These are phyloP conservation scores for Datisca glomerata DNA, from an alignment of 306 rosid species.

Conservation along the genomic window DNA sequence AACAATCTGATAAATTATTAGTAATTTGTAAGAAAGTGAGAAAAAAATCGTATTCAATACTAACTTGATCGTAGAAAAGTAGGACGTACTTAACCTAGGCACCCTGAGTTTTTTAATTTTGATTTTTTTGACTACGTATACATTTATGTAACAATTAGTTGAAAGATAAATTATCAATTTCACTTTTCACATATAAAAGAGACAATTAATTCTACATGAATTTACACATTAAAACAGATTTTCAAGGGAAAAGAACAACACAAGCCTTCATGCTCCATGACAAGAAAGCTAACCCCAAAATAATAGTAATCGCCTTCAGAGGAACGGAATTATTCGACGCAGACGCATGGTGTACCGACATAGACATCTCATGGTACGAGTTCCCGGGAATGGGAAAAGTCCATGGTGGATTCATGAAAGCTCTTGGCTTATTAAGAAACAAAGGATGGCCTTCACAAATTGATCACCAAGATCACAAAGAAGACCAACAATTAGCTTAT, in stretches of 20 bases:
- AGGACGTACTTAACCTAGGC: too few relatives aligned
- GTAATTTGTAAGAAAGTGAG: too few relatives aligned
- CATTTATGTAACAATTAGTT: too few relatives aligned
- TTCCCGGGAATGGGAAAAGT: conserved; percentile 36
- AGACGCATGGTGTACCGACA: conserved; percentile 69
- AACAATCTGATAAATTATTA: too few relatives aligned
- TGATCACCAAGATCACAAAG: conserved; percentile 13
- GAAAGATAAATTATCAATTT: too few relatives aligned
- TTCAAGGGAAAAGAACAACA: conserved; percentile 47
- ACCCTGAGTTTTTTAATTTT: too few relatives aligned
- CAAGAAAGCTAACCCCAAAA: conserved; percentile 26
- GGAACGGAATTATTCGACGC: conserved; percentile 72
- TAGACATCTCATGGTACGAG: conserved; percentile 74
- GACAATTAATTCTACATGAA: too few relatives aligned
- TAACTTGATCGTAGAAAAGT: too few relatives aligned
- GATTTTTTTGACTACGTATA: too few relatives aligned
- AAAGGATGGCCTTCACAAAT: conserved; percentile 43
- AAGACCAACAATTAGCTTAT: conserved; percentile 33
- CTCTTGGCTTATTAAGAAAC: conserved; percentile 47
- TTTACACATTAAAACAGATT: too few relatives aligned
- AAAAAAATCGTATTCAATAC: too few relatives aligned
- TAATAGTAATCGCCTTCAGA: conserved; percentile 59
- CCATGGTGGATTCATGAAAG: conserved; percentile 79
- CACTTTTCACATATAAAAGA: too few relatives aligned
- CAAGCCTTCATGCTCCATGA: conserved; percentile 45